Evolutionary conservation across 352 stramenopile genomes (phyloP).

Genomic region (Globisporangium megalacanthum): DNA sequence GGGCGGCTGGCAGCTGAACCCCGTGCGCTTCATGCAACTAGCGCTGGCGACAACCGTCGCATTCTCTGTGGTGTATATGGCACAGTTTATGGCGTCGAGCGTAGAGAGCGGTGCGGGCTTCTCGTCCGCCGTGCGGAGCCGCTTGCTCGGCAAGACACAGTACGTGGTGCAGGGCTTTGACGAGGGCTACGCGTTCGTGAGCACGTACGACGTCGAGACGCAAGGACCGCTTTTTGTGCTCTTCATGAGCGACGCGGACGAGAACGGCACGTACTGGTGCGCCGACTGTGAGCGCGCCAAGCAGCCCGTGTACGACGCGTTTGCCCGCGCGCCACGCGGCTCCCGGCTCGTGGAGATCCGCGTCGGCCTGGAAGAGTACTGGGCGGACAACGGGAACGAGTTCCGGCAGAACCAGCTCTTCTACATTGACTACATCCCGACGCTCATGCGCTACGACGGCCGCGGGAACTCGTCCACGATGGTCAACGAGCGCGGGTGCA

Average conservation of each 20-base stretch:
- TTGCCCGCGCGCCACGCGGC: constrained; percentile 50
- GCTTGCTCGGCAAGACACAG: constrained; percentile 44
- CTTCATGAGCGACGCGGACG: constrained; percentile 69
- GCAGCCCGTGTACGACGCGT: constrained; percentile 47
- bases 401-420: constrained; percentile 80
- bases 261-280: constrained; percentile 76
- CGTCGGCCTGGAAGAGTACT: constrained; percentile 45
- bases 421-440: constrained; percentile 78
- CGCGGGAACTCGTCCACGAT: constrained; percentile 62
- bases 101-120: constrained; percentile 20
- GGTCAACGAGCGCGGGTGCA: constrained; percentile 61
- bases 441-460: constrained; percentile 75
- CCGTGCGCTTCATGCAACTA: constrained; percentile 72
- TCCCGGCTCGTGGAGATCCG: constrained; percentile 70
- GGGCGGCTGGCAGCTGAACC: constrained; percentile 21
- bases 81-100: constrained; percentile 50
- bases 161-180: constrained; percentile 68
- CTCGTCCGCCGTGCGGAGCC: constrained; percentile 26
- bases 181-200: constrained; percentile 67
- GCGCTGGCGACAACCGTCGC: constrained; percentile 46
- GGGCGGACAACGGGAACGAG: constrained; percentile 68
- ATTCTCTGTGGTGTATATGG: constrained; percentile 68
- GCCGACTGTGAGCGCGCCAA: constrained; percentile 57
- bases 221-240: constrained; percentile 70
- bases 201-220: constrained; percentile 56